Conservation (phyloP, 1,139 yeast species). For the Blastobotrys malaysiensis region DNA sequence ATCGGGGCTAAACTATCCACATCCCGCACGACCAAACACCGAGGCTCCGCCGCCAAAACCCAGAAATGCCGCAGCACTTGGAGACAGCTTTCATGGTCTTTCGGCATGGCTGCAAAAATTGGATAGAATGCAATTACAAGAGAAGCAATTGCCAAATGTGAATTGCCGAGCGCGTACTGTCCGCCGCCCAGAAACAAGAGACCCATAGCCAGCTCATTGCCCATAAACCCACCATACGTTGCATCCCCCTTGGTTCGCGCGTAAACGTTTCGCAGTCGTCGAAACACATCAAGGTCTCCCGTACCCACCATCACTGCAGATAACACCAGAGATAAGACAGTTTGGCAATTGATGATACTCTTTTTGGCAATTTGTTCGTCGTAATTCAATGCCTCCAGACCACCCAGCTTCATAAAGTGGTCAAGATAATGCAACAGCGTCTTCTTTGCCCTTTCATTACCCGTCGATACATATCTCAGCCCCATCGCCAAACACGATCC, state of each 20-base stretch:
- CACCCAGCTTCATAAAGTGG: slow-evolving; percentile 49
- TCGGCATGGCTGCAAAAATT: slow-evolving; percentile 47
- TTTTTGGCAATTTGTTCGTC: slow-evolving; percentile 58
- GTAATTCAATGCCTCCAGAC: slow-evolving; percentile 39
- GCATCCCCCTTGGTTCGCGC: slow-evolving; percentile 46
- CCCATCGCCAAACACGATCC: slow-evolving; percentile 78
- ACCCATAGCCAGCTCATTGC: slow-evolving; percentile 79
- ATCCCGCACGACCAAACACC: slow-evolving; percentile 75
- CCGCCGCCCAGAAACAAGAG: slow-evolving; percentile 89
- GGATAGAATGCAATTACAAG: slow-evolving; percentile 73
- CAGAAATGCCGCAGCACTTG: slow-evolving; percentile 90
- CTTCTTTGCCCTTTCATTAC: slow-evolving; percentile 49
- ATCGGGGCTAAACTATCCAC: slow-evolving; percentile 43
- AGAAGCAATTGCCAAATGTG: slow-evolving; percentile 66
- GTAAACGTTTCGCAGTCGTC: slow-evolving; percentile 67
- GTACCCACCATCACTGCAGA: slow-evolving; percentile 85
- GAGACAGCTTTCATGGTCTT: slow-evolving; percentile 51
- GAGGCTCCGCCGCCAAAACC: slow-evolving; percentile 76
- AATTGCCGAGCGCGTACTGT: slow-evolving; percentile 68
- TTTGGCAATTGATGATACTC: slow-evolving; percentile 54
- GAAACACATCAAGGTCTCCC: slow-evolving; percentile 75
- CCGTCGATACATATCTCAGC: slow-evolving; percentile 68
- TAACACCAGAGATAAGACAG: slow-evolving; percentile 55
- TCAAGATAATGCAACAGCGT: slow-evolving; percentile 62
- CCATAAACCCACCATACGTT: slow-evolving; percentile 70